Evolutionary conservation across 495 filamentous ascomycete species (phyloP), one percentile per base, ranked within the genome.

Genomic region (Penicillium subrubescens): DNA sequence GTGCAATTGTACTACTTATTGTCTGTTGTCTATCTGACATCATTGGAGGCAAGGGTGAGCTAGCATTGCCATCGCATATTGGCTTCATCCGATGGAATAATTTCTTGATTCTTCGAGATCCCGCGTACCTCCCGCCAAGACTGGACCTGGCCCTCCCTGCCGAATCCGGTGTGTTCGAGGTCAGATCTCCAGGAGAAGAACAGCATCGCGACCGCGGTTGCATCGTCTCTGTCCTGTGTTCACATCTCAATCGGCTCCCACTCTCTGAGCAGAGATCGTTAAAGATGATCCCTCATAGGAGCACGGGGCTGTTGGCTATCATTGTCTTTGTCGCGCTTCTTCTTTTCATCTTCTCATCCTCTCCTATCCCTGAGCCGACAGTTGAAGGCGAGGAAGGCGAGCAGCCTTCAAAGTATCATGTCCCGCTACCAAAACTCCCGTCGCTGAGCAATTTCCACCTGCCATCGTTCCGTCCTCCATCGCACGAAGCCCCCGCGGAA

Each of bases 401-500:
- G 54, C 67, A 68, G 11, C 63, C 71, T 17, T 68, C 71, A 62
- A 81, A 77, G 44, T 74, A 71, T 68, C 61, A 48, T 48, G 59
- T 82, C 31, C 76, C 78, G 48, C 72, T 61, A 54, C 79, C 81
- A 27, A 79, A 81, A 48, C 69, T 84, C 10, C 79, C 81, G 44
- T 79, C 75, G 12, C 51, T 81, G 41, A 72, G 67, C 59, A 66
- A 75, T 56, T 59, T 79, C 39, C 73, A 75, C 59, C 63, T 81
- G 1, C 80, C 80, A 8, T 73, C 76, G 0, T 95, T 94, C 72
- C 83, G 84, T 56, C 85, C 85, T 39, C 82, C 88, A 33, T 84
- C 88, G n/a, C 93, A 97, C 74, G 84, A 87, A 62, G 90, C 93
- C 0, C 88, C 89, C 25, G 89, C 92, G 69, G 88, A 92, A 71